Evolutionary conservation across 352 stramenopile genomes (phyloP), one percentile per base, ranked within the genome.

Genomic region (Globisporangium takayamanum): DNA sequence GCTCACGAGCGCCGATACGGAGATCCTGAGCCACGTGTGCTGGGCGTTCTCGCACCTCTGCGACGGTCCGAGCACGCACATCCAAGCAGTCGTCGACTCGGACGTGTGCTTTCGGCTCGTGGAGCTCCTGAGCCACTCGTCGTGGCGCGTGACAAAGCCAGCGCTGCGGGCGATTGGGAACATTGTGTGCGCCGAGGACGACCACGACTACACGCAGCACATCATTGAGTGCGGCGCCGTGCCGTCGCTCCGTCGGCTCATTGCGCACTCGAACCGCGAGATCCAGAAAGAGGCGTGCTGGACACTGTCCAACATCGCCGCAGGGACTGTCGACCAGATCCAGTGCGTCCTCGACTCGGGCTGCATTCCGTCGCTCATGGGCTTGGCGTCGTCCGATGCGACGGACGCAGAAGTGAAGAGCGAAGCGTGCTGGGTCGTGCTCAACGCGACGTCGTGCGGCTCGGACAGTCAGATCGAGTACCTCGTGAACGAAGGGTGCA

Each of bases 251-350:
- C 80, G 85, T 51, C 76, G 93, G 64, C 74, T 99, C 37, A 97
- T 99, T 46, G 92, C 80, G 41, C 95, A 99, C 72, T 92, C 73
- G 59, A 98, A 99, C 73, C 87, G 94, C 14, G 96, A 99, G 72
- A 99, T 99, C 62, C 95, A 99, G 76, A 99, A 99, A 67, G 96
- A 99, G 71, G 95, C 96, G 18, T 94, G 84, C 60, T 94, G 84
- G 84, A 99, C 96, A 14, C 66, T 99, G 28, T 98, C 88, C 5
- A 99, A 99, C 73, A 99, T 99, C 68, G 95, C 97, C 6, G 97
- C 97, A 0, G 97, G 97, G 15, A 99, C 95, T 0, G 89, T 97
- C 10, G 92, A 98, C 55, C 97, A 99, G 68, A 99, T 99, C 48
- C 95, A 99, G 72, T 95, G 92, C 37, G 97, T 99, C 0, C 85